Percentiles rank a stretch among this genome's conserved stretches.
These are phyloP conservation scores for Ophiosphaerella korrae DNA, from an alignment of 2,329 filamentous ascomycete species.

Conservation along the genomic window DNA sequence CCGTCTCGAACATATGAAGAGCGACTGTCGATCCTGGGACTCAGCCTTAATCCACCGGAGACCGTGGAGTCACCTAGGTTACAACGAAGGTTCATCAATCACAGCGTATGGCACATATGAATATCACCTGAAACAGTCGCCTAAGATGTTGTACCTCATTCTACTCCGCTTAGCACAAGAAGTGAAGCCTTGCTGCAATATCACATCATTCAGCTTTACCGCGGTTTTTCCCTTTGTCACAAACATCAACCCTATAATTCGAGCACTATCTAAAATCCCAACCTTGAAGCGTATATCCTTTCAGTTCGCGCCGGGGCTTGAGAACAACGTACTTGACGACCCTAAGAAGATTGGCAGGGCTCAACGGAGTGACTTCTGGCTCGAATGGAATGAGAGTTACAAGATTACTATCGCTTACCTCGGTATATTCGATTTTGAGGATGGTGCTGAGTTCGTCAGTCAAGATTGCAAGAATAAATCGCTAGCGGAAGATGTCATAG, in stretches of 20 bases:
- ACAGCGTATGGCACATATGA: slow-evolving; percentile 73
- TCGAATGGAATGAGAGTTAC: slow-evolving; percentile 43
- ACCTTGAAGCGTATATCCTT: slow-evolving; percentile 44
- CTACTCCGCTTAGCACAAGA: slow-evolving; percentile 36
- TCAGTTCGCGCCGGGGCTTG: slow-evolving; percentile 50
- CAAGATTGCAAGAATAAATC: slow-evolving; percentile 26
- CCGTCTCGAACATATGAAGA: slow-evolving; percentile 9
- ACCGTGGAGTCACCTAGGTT: slow-evolving; percentile 67
- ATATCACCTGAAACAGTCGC: slow-evolving; percentile 69
- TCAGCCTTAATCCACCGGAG: slow-evolving; percentile 60
- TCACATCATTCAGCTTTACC: slow-evolving; percentile 62
- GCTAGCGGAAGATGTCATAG: slow-evolving; percentile 28
- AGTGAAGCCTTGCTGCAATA: slow-evolving; percentile 31
- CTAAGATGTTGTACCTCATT: slow-evolving; percentile 63
- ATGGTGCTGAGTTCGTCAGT: slow-evolving; percentile 29
- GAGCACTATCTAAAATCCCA: slow-evolving; percentile 31
- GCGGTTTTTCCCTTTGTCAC: slow-evolving; percentile 70
- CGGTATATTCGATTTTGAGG: slow-evolving; percentile 24
- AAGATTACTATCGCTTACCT: slow-evolving; percentile 31
- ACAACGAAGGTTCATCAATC: slow-evolving; percentile 79
- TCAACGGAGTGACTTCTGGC: slow-evolving; percentile 49
- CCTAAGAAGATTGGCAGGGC: slow-evolving; percentile 48
- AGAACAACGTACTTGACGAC: slow-evolving; percentile 47
- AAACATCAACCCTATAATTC: slow-evolving; percentile 55
- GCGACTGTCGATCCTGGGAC: slow-evolving; percentile 23